phyloP scores from a whole-genome alignment of 2,329 filamentous ascomycete species.

The Neoscytalidium dimidiatum region DNA sequence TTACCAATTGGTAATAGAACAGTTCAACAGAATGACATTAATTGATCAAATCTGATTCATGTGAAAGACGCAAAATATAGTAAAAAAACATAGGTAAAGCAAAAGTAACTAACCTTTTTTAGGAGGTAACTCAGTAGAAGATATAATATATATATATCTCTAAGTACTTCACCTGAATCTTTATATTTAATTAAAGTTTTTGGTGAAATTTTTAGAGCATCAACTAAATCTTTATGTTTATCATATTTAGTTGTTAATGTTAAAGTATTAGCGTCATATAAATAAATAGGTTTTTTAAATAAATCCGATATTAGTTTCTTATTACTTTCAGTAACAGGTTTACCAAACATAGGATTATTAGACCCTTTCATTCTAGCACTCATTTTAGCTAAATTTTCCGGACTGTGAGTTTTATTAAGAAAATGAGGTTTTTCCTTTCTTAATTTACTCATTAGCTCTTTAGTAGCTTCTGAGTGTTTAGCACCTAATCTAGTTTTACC shows the following conservation, averaged over 20 bases:
- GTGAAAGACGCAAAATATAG: too few species aligned
- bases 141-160: conserved; percentile 18
- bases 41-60: neutral
- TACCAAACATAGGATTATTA: neutral
- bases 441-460: conserved; percentile 1
- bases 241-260: neutral
- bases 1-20: neutral
- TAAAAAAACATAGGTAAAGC: too few species aligned
- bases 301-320: neutral
- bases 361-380: neutral
- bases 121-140: neutral
- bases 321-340: neutral
- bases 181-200: conserved; percentile 12
- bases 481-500: conserved; percentile 2
- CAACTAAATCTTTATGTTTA: neutral
- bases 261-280: neutral
- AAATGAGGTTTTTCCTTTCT: neutral
- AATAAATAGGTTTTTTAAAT: neutral
- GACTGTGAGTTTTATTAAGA: neutral
- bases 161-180: conserved; percentile 3
- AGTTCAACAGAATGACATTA: neutral
- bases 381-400: neutral
- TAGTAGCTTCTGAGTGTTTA: conserved; percentile 4
- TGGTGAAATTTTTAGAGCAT: neutral
- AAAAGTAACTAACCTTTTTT: neutral